A percentile compares a stretch with the other conserved stretches of the same genome.
These are phyloP conservation scores for Plantago lanceolata DNA, from an alignment of 305 asterid species.

Conservation along the genomic window DNA sequence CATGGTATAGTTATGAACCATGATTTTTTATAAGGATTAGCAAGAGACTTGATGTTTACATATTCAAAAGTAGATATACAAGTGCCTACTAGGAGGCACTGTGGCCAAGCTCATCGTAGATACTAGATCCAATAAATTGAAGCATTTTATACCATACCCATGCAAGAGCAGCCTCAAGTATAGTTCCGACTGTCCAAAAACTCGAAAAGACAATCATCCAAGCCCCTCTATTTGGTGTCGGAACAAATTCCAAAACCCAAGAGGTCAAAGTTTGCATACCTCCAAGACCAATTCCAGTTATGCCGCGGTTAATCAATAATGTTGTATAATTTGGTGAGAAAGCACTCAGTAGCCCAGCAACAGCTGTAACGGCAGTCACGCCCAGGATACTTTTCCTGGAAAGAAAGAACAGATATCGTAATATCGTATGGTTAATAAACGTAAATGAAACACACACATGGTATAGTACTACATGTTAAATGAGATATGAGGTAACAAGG, in stretches of 20 bases:
- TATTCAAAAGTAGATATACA: conserved; percentile 4
- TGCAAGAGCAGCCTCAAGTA: conserved; percentile 76
- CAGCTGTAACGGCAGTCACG: conserved; percentile 41
- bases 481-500: background rate
- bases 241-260: conserved; percentile 85
- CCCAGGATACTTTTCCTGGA: conserved; percentile 63
- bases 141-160: conserved; percentile 49
- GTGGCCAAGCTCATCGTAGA: no score
- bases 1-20: background rate
- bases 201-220: conserved; percentile 68
- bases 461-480: background rate
- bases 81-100: background rate
- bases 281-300: conserved; percentile 71
- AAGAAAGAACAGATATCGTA: conserved; percentile 6
- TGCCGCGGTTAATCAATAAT: conserved; percentile 46
- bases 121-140: background rate
- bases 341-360: conserved; percentile 62
- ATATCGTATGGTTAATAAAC: background rate
- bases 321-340: conserved; percentile 64
- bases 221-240: conserved; percentile 60
- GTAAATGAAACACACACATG: conserved; percentile 1
- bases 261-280: conserved; percentile 54
- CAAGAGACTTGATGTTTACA: background rate
- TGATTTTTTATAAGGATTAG: background rate
- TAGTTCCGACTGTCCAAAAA: conserved; percentile 75